Evolutionary conservation across 192 early-diverging fungal species (phyloP), one percentile per base, ranked within the genome.

Genomic region (Irineochytrium annulatum): DNA sequence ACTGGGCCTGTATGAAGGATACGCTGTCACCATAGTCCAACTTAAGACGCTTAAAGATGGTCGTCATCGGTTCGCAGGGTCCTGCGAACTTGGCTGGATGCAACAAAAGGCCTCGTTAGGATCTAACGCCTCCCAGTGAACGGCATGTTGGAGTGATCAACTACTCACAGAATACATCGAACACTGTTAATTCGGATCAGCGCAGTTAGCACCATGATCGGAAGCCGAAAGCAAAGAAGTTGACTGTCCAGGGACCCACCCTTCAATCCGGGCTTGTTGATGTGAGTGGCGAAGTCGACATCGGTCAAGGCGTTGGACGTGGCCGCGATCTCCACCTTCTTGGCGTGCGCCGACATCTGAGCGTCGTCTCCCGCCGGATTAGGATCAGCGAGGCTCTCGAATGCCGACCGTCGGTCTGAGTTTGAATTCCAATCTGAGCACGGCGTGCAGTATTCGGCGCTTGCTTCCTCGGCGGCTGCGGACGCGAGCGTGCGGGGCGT

Each of bases 31-130:
- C 77, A 59, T 67, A 73, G 34, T 86, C 80, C 26, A 73, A 39
- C 60, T 85, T 86, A 13, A 85, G 33, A 37, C 79, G 57, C 60
- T 86, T 86, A 58, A 86, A 85, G 30, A 80, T 82, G 55, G 46
- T 72, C 24, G 70, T 57, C 73, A 86, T 84, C 1, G 77, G 67
- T 37, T 86, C 82, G 57, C 82, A 85, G 2, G 78, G 83, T 0
- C 83, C 83, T 22, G 80, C 75, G 68, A 74, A 82, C 61, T 80
- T 79, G 22, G 80, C 80, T 81, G 28, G 6, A 55, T 16, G 62
- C n/a, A 29, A 26, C 14, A 37, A 3, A 41, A 16, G 34, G 28
- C 26, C n/a, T 32, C 14, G 13, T 56, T 43, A 17, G 26, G 16
- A 2, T 20, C 37, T 26, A n/a, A n/a, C n/a, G 6, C 52, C 13